phyloP scores from a whole-genome alignment of 2,329 filamentous ascomycete genomes.

The Xylaria hypoxylon region DNA sequence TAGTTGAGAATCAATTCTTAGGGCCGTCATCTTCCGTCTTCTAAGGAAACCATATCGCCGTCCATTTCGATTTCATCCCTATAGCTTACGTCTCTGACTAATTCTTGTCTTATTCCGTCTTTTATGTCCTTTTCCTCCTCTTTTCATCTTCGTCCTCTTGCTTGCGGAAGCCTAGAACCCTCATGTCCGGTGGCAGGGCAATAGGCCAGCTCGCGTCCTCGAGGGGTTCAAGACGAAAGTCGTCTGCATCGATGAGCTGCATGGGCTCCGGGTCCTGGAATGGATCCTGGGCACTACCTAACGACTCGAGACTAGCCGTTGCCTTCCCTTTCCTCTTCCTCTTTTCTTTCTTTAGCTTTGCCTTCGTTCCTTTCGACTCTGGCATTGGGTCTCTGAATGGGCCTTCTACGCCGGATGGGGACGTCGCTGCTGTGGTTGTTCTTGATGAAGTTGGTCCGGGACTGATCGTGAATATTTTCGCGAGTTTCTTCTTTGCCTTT shows the following conservation, averaged over 20 bases:
- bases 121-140: neutral
- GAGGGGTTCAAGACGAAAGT: slow-evolving; percentile 26
- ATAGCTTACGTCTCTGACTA: neutral
- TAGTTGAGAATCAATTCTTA: neutral
- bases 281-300: slow-evolving; percentile 12
- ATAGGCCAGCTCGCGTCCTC: neutral
- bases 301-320: neutral
- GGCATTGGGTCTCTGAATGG: slow-evolving; percentile 29
- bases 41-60: neutral
- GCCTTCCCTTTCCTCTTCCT: slow-evolving; percentile 10
- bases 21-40: neutral
- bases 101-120: neutral
- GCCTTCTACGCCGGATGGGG: neutral
- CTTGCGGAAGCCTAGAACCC: neutral
- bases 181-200: too few species aligned
- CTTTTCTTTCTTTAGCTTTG: slow-evolving; percentile 8
- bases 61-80: neutral
- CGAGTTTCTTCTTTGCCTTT: slow-evolving; percentile 19
- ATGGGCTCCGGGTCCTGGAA: slow-evolving; percentile 30
- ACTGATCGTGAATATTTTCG: neutral
- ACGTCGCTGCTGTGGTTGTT: neutral
- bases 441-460: neutral
- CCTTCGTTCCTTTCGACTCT: neutral
- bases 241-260: slow-evolving; percentile 31
- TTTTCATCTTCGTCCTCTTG: too few species aligned